These are phyloP conservation scores for Mortierella sp. DNA, from an alignment of 371 early-diverging fungal genomes.

Conservation along the genomic window DNA sequence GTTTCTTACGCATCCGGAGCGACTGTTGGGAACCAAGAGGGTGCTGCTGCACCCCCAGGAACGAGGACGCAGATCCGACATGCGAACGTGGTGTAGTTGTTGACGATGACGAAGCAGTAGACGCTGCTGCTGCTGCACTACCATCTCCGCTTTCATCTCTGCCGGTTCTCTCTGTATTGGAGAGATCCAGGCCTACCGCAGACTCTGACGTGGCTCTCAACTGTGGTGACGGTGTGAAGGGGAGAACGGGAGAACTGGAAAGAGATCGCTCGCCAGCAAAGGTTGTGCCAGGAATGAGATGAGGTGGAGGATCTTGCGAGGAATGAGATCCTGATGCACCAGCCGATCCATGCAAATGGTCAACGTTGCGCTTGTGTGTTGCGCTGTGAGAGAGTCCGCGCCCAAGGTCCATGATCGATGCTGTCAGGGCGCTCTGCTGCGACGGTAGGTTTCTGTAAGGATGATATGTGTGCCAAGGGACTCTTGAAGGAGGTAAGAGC, in stretches of 20 bases:
- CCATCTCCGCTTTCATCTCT: no score
- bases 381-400: slow-evolving; percentile 8
- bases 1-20: slow-evolving; percentile 29
- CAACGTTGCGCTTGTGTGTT: background rate
- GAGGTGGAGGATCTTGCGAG: slow-evolving; percentile 3
- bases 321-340: slow-evolving; percentile 13
- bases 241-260: slow-evolving; percentile 21
- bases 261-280: slow-evolving; percentile 12
- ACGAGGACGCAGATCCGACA: background rate
- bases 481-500: slow-evolving; percentile 1
- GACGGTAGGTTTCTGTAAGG: slow-evolving; percentile 2
- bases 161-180: background rate
- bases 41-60: slow-evolving; percentile 1
- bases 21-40: background rate
- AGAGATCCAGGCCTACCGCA: background rate
- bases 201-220: slow-evolving; percentile 7
- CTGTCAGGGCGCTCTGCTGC: background rate
- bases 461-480: slow-evolving; percentile 4
- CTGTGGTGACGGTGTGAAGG: slow-evolving; percentile 25
- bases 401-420: slow-evolving; percentile 3
- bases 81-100: slow-evolving; percentile 5
- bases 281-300: background rate
- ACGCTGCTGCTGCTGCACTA: background rate
- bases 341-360: slow-evolving; percentile 1
- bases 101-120: background rate